Evolutionary conservation across 495 filamentous ascomycete species (phyloP), one percentile per base, ranked within the genome.

Genomic region (Talaromyces borbonicus): DNA sequence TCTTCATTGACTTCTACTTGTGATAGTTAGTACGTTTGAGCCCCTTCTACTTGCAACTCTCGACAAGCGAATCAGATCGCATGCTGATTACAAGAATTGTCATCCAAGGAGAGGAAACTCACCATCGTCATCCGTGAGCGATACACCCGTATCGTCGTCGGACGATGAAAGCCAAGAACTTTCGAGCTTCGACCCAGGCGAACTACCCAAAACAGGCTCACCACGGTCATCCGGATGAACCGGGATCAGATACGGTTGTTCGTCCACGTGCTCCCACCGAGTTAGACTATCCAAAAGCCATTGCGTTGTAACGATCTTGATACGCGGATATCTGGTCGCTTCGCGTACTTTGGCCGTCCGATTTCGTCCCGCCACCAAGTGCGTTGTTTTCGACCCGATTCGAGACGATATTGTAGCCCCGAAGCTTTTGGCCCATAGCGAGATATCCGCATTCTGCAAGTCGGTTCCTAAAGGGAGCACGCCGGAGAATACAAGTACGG

Each of bases 261-360:
- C 90, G 22, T 85, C 77, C 15, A 86, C 65, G 42, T 73, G 80
- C 41, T 68, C 67, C 90, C 90, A 98, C 53, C 78, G 78, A 3
- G 75, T 79, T 45, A 96, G 77, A 25, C 77, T 88, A 47, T 89
- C 84, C 23, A 81, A 68, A 24, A 99, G 76, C 92, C 92, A 99
- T 52, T 85, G 82, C 23, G 84, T 83, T 49, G 78, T 84, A 43
- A 99, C 90, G 40, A 99, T 90, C 57, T 87, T 87, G 63, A 97
- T 81, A 3, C 78, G 77, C 9, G 79, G 76, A 15, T 78, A 78
- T 19, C 79, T 74, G 11, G 75, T 72, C 5, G 92, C 92, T 63
- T 85, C 80, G 20, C 80, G 75, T 32, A 96, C 85, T 62, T 98
- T 98, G 27, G 81, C 77, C 6, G 90, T 96, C n/a, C 90, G 78